Percentiles rank a stretch among this genome's conserved stretches.
Conservation (phyloP, 768 basidiomycete species). For the Serendipita sp. region DNA sequence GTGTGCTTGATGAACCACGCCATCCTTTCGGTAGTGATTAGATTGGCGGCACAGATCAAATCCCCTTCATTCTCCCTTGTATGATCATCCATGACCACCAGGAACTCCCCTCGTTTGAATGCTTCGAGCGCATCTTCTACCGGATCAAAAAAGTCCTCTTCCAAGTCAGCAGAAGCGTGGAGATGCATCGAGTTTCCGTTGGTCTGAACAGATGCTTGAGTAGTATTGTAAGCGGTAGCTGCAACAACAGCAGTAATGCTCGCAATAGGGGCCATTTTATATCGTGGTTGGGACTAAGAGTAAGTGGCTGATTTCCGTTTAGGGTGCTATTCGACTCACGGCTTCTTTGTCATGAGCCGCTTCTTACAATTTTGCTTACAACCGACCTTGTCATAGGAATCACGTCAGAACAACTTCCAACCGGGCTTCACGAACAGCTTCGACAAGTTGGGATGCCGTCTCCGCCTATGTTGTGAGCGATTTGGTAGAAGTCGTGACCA, state of each 20-base stretch:
- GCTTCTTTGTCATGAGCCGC: too few species aligned
- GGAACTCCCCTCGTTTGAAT: conserved; percentile 66
- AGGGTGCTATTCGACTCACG: too few species aligned
- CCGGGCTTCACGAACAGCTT: too few species aligned
- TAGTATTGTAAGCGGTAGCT: background rate
- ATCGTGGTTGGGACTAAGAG: background rate
- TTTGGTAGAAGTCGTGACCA: background rate
- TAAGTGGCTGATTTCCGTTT: too few species aligned
- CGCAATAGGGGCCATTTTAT: background rate
- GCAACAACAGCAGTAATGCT: background rate
- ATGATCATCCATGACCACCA: conserved; percentile 98
- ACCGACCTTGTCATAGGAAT: too few species aligned
- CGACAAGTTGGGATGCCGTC: too few species aligned
- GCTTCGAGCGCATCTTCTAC: conserved; percentile 67
- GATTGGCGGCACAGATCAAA: conserved; percentile 70
- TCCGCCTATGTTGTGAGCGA: background rate
- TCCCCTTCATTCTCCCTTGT: conserved; percentile 94
- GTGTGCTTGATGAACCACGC: conserved; percentile 97
- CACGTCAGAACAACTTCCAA: too few species aligned
- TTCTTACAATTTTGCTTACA: too few species aligned
- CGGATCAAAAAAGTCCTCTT: conserved; percentile 40
- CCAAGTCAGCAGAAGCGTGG: background rate
- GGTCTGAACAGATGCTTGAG: background rate
- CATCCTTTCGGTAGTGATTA: conserved; percentile 90
- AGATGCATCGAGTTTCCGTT: background rate